These are phyloP conservation scores for Oryza rufipogon DNA, from an alignment of 176 grass and related monocot species.

Conservation along the genomic window DNA sequence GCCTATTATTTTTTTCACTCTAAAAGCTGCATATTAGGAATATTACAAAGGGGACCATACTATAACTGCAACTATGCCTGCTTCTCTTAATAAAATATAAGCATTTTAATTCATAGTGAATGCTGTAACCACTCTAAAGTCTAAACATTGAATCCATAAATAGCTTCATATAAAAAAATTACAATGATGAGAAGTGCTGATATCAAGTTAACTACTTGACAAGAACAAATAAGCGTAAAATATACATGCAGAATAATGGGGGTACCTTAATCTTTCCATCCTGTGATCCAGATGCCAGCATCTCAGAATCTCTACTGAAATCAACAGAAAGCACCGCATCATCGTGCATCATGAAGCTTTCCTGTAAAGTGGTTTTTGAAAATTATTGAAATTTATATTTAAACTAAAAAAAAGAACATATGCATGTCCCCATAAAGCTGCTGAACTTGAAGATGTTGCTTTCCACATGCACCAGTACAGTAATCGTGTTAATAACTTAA, in stretches of 20 bases:
- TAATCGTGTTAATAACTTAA: constrained; percentile 13
- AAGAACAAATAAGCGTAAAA: background rate
- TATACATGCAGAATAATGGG: background rate
- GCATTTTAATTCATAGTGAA: constrained; percentile 20
- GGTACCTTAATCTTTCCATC: constrained; percentile 98
- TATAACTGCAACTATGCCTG: background rate
- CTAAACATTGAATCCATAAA: background rate
- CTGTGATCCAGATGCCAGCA: constrained; percentile 88
- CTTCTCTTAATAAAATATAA: constrained; percentile 27
- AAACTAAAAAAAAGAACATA: constrained; percentile 16
- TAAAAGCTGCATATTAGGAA: background rate
- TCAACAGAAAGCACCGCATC: constrained; percentile 92
- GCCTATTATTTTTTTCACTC: too few species aligned
- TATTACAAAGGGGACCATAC: background rate
- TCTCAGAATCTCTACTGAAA: constrained; percentile 99
- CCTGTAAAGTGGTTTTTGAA: constrained; percentile 60
- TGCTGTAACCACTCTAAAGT: constrained; percentile 6
- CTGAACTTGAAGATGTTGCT: constrained; percentile 20
- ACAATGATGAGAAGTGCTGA: background rate
- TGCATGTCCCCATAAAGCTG: background rate
- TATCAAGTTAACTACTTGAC: background rate
- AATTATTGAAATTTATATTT: constrained; percentile 25
- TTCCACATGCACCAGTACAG: background rate
- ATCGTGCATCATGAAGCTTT: constrained; percentile 99
- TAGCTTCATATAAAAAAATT: background rate